Conservation (phyloP, 164 flowering plant species). For the Cinnamomum chago region DNA sequence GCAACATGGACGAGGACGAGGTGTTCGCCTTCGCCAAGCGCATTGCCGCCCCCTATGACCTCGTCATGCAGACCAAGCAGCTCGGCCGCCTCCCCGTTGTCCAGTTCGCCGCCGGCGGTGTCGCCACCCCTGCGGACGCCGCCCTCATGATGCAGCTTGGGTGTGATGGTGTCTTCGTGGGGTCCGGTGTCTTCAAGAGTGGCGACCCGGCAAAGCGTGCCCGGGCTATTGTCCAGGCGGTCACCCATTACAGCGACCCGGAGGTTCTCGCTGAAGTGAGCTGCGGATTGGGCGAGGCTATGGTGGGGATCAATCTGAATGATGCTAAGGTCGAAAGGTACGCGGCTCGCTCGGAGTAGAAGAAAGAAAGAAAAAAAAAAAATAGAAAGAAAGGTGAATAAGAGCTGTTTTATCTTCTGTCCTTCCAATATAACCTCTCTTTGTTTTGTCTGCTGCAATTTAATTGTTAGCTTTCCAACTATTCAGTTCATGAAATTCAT, state of each 20-base stretch:
- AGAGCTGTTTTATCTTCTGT: not conserved
- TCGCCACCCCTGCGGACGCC: constrained; percentile 71
- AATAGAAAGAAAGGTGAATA: not conserved
- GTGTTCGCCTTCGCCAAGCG: constrained; percentile 59
- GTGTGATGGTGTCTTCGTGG: constrained; percentile 68
- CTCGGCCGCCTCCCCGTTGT: constrained; percentile 69
- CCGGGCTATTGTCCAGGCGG: constrained; percentile 59
- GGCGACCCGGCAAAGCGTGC: constrained; percentile 44
- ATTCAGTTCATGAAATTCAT: not conserved
- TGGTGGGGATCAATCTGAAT: constrained; percentile 32
- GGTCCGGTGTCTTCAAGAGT: constrained; percentile 41
- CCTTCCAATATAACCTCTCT: not conserved
- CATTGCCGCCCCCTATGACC: constrained; percentile 62
- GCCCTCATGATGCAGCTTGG: constrained; percentile 83
- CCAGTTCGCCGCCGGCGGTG: constrained; percentile 71
- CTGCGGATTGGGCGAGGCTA: constrained; percentile 40
- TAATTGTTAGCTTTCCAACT: not conserved
- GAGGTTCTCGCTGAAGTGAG: constrained; percentile 41
- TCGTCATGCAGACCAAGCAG: constrained; percentile 61
- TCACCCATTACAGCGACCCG: constrained; percentile 62
- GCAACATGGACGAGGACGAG: constrained; percentile 73
- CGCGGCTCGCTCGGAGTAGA: constrained; percentile 21
- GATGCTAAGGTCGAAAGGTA: constrained; percentile 32
- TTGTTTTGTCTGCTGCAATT: not conserved
- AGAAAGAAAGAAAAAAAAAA: not conserved